These are phyloP conservation scores for Leccinum ponderosum DNA, from an alignment of 1,284 basidiomycete species.

Conservation along the genomic window DNA sequence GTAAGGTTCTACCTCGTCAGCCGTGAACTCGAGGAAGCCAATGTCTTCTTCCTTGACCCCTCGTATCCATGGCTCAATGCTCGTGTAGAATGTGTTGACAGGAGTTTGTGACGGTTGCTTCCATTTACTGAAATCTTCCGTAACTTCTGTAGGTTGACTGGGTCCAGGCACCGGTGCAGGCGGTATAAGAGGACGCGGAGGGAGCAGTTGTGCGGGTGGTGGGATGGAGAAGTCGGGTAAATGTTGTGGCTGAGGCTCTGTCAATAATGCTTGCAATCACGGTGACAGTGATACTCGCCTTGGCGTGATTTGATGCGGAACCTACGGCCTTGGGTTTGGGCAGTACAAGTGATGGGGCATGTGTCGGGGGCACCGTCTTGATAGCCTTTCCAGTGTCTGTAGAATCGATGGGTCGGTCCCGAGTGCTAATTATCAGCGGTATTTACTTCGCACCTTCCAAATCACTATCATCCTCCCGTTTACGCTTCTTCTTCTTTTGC, in stretches of 20 bases:
- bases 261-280: conserved; percentile 15
- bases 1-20: conserved; percentile 85
- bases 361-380: conserved; percentile 52
- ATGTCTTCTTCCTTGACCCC: conserved; percentile 88
- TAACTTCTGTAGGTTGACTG: conserved; percentile 78
- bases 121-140: conserved; percentile 82
- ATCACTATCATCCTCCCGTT: conserved; percentile 79
- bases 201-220: conserved; percentile 50
- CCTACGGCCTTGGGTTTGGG: conserved; percentile 54
- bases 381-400: conserved; percentile 52
- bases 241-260: conserved; percentile 35
- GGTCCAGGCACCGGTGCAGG: conserved; percentile 75
- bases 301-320: conserved; percentile 46
- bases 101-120: conserved; percentile 71
- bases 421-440: background rate
- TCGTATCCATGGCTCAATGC: conserved; percentile 84
- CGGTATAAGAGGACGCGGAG: conserved; percentile 65
- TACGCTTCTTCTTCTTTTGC: conserved; percentile 86
- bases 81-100: conserved; percentile 77
- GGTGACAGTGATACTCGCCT: conserved; percentile 41
- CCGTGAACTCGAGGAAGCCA: conserved; percentile 85
- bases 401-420: background rate
- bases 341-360: conserved; percentile 36
- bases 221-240: conserved; percentile 64
- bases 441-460: conserved; percentile 51